Conservation (phyloP, 768 basidiomycete species). For the Leccinum subgranulosum region DNA sequence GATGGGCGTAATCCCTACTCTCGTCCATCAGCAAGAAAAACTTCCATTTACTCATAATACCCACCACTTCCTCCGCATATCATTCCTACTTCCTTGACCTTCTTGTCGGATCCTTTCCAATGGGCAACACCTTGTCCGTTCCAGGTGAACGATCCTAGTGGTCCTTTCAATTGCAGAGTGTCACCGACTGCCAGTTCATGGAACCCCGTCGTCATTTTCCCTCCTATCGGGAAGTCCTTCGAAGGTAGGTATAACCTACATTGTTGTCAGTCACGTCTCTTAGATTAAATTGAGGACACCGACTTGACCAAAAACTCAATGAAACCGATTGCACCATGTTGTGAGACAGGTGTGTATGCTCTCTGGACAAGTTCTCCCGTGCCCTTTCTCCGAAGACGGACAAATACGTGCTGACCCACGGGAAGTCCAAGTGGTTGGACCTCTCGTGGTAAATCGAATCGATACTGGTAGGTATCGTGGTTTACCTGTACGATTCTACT, state of each 20-base stretch:
- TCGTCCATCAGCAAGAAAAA: background rate
- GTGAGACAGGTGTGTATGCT: conserved; percentile 60
- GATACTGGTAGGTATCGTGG: conserved; percentile 48
- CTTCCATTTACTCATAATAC: conserved; percentile 5
- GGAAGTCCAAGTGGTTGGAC: conserved; percentile 50
- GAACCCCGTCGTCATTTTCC: conserved; percentile 50
- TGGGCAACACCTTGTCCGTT: conserved; percentile 37
- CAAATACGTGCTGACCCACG: conserved; percentile 58
- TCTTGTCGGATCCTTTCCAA: conserved; percentile 35
- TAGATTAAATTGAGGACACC: conserved; percentile 7
- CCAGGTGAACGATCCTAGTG: conserved; percentile 56
- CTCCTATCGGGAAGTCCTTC: conserved; percentile 38
- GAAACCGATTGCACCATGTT: conserved; percentile 37
- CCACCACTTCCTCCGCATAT: conserved; percentile 56
- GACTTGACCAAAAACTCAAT: conserved; percentile 56
- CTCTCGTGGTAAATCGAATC: conserved; percentile 42
- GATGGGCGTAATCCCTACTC: conserved; percentile 48
- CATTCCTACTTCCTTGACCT: conserved; percentile 45
- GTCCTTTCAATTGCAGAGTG: conserved; percentile 54
- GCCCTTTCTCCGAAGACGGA: conserved; percentile 42
- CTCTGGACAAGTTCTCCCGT: conserved; percentile 48
- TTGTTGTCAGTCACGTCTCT: conserved; percentile 4
- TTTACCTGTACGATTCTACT: conserved; percentile 38
- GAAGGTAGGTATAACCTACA: conserved; percentile 21
- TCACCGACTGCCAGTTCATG: conserved; percentile 48